A percentile compares a stretch with the other conserved stretches of the same genome.
These are phyloP conservation scores for Leptographium galeiforme DNA, from an alignment of 2,329 filamentous ascomycete species.

Conservation along the genomic window DNA sequence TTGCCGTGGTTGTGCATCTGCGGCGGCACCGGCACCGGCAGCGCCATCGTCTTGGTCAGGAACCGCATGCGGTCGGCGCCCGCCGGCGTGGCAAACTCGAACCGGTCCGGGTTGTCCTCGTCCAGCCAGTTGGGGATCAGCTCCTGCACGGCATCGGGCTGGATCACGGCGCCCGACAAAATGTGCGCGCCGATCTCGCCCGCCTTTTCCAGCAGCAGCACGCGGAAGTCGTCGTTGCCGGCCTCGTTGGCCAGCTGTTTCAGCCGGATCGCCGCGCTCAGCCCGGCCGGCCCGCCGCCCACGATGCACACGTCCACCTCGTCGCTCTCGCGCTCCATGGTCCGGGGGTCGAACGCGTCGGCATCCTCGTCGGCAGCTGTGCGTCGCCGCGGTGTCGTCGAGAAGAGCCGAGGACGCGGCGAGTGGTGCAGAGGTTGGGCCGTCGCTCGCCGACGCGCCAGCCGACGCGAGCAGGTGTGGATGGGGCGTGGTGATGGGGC, in stretches of 20 bases:
- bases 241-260: constrained; percentile 93
- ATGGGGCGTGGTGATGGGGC: neutral
- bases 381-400: constrained; percentile 14
- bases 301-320: constrained; percentile 95
- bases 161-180: constrained; percentile 86
- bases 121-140: constrained; percentile 88
- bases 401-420: constrained; percentile 11
- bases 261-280: constrained; percentile 83
- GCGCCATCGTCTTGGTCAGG: constrained; percentile 64
- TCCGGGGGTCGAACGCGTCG: constrained; percentile 50
- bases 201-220: constrained; percentile 86
- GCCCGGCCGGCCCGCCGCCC: constrained; percentile 85
- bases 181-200: constrained; percentile 92
- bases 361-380: constrained; percentile 21
- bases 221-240: constrained; percentile 90
- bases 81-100: constrained; percentile 76
- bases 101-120: constrained; percentile 76
- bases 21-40: constrained; percentile 76
- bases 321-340: constrained; percentile 76
- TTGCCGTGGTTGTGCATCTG: constrained; percentile 99
- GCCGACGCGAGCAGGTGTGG: neutral
- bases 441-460: too few relatives aligned
- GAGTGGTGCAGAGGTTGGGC: too few relatives aligned
- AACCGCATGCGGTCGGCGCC: constrained; percentile 84
- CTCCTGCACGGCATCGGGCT: constrained; percentile 78